Percentiles rank a stretch among this genome's conserved stretches.
Evolutionary conservation across 331 rosid genomes (phyloP).

Genomic region (Quercus phellos): DNA sequence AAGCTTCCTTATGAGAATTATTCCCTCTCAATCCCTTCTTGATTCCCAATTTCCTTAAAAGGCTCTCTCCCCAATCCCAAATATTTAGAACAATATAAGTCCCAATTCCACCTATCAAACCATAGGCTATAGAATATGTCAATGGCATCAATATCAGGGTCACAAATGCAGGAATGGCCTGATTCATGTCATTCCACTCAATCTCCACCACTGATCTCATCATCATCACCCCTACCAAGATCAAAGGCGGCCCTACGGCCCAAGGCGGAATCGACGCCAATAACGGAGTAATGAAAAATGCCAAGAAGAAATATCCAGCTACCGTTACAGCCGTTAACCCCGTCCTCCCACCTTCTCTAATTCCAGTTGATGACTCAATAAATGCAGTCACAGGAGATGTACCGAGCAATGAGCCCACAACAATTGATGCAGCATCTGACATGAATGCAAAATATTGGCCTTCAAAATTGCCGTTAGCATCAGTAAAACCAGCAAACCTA

Average conservation of each 20-base stretch:
- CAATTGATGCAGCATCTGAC: constrained; percentile 92
- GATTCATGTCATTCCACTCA: constrained; percentile 85
- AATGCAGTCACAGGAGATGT: constrained; percentile 95
- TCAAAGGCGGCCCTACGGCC: constrained; percentile 99
- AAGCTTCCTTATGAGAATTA: neutral
- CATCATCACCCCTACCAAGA: constrained; percentile 92
- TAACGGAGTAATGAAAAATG: constrained; percentile 85
- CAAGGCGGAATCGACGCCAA: constrained; percentile 95
- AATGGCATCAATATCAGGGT: constrained; percentile 79
- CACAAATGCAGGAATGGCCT: constrained; percentile 89
- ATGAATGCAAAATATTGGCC: constrained; percentile 93
- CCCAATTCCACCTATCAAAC: constrained; percentile 86
- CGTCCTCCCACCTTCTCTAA: constrained; percentile 85
- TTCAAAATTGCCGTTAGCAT: constrained; percentile 61
- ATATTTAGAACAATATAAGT: constrained; percentile 54
- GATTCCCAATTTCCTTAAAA: neutral
- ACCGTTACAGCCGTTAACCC: constrained; percentile 84
- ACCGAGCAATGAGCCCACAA: constrained; percentile 75
- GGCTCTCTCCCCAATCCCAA: constrained; percentile 49
- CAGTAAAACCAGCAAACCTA: constrained; percentile 75
- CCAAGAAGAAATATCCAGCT: constrained; percentile 59
- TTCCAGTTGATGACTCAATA: constrained; percentile 86
- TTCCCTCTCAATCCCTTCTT: neutral
- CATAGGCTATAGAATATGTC: constrained; percentile 87
- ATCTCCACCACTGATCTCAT: constrained; percentile 89